Conservation (phyloP, 805 yeast species). For the Candida namnaoensis region DNA sequence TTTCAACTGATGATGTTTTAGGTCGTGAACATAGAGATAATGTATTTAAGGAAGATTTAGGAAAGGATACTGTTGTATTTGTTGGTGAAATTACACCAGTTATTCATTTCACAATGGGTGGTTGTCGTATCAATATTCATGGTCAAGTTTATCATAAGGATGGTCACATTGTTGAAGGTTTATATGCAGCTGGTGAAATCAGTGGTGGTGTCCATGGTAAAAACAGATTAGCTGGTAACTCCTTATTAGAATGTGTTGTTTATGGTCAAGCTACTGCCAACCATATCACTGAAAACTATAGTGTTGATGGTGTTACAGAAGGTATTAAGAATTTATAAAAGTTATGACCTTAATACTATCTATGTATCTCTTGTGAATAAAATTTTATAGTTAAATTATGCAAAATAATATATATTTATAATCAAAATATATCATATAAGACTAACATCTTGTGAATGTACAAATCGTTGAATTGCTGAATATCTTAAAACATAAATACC, state of each 20-base stretch:
- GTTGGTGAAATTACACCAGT: slow-evolving; percentile 52
- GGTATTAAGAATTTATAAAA: background rate
- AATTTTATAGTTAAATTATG: no score
- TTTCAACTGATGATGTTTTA: slow-evolving; percentile 19
- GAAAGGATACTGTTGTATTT: slow-evolving; percentile 23
- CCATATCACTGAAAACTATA: slow-evolving; percentile 7
- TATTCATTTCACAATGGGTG: slow-evolving; percentile 63
- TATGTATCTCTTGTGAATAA: no score
- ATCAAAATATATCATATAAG: slow-evolving; percentile 22
- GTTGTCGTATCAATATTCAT: slow-evolving; percentile 43
- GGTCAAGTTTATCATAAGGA: slow-evolving; percentile 31
- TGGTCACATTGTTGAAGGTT: slow-evolving; percentile 26
- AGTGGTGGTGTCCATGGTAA: slow-evolving; percentile 65
- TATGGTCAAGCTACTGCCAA: slow-evolving; percentile 46
- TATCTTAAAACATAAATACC: slow-evolving; percentile 75
- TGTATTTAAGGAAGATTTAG: slow-evolving; percentile 18
- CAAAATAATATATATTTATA: no score
- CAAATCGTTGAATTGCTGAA: slow-evolving; percentile 33
- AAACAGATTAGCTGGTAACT: slow-evolving; percentile 52
- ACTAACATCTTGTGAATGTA: slow-evolving; percentile 32
- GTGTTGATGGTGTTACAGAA: background rate
- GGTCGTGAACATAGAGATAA: slow-evolving; percentile 26
- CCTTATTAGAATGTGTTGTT: slow-evolving; percentile 51
- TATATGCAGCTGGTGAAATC: slow-evolving; percentile 60
- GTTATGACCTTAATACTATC: no score